phyloP scores from a whole-genome alignment of 2,329 filamentous ascomycete genomes.

The Ophiosphaerella herpotricha region DNA sequence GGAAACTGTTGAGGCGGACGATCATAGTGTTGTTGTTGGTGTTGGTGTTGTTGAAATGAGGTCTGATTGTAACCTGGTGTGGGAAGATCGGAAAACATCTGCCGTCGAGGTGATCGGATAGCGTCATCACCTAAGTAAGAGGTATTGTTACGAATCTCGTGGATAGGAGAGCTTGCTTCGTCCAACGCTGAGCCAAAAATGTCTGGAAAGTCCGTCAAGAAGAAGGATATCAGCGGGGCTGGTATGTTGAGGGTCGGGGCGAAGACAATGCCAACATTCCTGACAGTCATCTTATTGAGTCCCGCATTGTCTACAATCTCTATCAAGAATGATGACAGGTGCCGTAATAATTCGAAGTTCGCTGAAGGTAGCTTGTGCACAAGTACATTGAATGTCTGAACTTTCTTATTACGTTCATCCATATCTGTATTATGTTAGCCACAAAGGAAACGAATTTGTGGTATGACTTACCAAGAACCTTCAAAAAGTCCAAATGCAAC shows the following conservation, averaged over 20 bases:
- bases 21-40: constrained; percentile 21
- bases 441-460: not conserved
- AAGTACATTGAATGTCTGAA: constrained; percentile 74
- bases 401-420: constrained; percentile 73
- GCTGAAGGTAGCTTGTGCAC: constrained; percentile 78
- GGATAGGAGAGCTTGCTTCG: constrained; percentile 51
- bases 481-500: constrained; percentile 84
- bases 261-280: constrained; percentile 96
- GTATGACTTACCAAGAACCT: constrained; percentile 65
- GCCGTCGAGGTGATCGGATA: constrained; percentile 66
- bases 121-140: constrained; percentile 58
- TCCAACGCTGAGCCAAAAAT: constrained; percentile 80
- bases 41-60: constrained; percentile 47
- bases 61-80: constrained; percentile 66
- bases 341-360: constrained; percentile 81
- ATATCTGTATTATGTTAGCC: constrained; percentile 62
- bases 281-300: constrained; percentile 96
- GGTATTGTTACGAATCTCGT: constrained; percentile 51
- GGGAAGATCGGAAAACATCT: constrained; percentile 69
- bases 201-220: constrained; percentile 84
- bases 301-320: constrained; percentile 89
- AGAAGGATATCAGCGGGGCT: constrained; percentile 89
- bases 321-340: constrained; percentile 85
- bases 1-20: constrained; percentile 31
- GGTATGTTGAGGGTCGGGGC: constrained; percentile 96